Evolutionary conservation across 2,329 filamentous ascomycete genomes (phyloP).

Genomic region (Penicillium corylophilum): DNA sequence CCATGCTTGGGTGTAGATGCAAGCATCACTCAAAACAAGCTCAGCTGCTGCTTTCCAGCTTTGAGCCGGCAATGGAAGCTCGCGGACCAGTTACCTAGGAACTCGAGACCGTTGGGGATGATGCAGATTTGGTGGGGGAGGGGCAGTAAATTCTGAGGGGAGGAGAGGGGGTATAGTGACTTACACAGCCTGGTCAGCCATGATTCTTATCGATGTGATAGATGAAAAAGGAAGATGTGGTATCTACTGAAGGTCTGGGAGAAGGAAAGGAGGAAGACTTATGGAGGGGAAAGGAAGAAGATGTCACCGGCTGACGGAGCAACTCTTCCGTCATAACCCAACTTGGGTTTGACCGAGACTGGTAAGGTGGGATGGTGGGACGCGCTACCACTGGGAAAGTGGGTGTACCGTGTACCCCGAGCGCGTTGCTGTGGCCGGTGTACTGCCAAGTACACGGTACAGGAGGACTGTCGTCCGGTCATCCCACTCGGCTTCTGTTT

Average conservation of each 20-base stretch:
- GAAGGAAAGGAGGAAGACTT: slow-evolving; percentile 24
- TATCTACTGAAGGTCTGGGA: slow-evolving; percentile 17
- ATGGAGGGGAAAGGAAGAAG: slow-evolving; percentile 26
- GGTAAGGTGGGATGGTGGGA: slow-evolving; percentile 19
- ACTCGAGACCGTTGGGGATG: background rate
- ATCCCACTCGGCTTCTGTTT: slow-evolving; percentile 25
- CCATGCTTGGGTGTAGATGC: slow-evolving; percentile 5
- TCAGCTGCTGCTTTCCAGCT: background rate
- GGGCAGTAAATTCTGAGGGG: background rate
- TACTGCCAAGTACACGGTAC: slow-evolving; percentile 23
- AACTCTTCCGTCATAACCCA: slow-evolving; percentile 35
- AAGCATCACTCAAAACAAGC: background rate
- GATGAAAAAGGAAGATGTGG: slow-evolving; percentile 16
- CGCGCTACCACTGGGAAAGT: background rate
- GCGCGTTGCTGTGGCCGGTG: slow-evolving; percentile 6
- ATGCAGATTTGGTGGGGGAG: background rate
- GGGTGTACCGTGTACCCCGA: background rate
- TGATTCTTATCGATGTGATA: slow-evolving; percentile 30
- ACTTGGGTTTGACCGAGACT: background rate
- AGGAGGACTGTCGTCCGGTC: slow-evolving; percentile 41
- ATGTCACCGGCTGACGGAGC: slow-evolving; percentile 34
- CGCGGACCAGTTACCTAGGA: background rate
- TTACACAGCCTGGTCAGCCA: slow-evolving; percentile 49
- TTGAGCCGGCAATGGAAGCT: background rate
- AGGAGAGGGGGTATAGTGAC: slow-evolving; percentile 19